A percentile compares a stretch with the other conserved stretches of the same genome.
Conservation (phyloP, 768 basidiomycete species). For the Mycena albidolilacea region DNA sequence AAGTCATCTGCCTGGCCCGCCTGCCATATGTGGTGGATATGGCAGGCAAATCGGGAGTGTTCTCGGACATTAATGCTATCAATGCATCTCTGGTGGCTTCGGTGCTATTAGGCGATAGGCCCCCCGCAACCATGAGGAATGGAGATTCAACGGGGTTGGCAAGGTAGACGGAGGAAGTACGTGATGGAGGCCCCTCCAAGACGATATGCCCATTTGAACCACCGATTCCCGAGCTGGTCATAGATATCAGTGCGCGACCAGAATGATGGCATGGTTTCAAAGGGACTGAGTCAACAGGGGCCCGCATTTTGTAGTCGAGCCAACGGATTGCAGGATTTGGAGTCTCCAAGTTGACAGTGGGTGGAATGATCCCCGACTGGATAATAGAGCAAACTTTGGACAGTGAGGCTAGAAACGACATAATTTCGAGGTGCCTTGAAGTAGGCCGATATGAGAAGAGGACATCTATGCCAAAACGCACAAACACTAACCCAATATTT, state of each 20-base stretch:
- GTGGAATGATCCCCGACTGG: conserved; percentile 42
- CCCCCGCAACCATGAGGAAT: not conserved
- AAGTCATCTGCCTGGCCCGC: conserved; percentile 51
- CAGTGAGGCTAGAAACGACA: conserved; percentile 52
- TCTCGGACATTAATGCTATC: no score
- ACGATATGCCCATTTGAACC: not conserved
- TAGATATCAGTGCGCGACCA: not conserved
- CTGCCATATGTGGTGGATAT: conserved; percentile 42
- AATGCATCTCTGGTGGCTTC: no score
- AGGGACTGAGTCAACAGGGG: not conserved
- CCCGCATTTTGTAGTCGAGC: conserved; percentile 41
- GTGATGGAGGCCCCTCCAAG: not conserved
- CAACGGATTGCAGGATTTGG: conserved; percentile 52
- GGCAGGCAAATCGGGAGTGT: not conserved
- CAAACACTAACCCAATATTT: conserved; percentile 66
- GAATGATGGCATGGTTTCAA: not conserved
- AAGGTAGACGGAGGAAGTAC: not conserved
- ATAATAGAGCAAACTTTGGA: conserved; percentile 54
- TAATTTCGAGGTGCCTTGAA: conserved; percentile 50
- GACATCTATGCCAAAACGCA: no score
- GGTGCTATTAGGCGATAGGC: conserved; percentile 37
- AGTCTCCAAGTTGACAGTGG: conserved; percentile 41
- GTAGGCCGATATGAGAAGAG: no score
- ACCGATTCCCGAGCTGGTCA: not conserved
- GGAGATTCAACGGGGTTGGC: not conserved